phyloP scores from a whole-genome alignment of 2,329 filamentous ascomycete species.

The Fusarium torreyae region DNA sequence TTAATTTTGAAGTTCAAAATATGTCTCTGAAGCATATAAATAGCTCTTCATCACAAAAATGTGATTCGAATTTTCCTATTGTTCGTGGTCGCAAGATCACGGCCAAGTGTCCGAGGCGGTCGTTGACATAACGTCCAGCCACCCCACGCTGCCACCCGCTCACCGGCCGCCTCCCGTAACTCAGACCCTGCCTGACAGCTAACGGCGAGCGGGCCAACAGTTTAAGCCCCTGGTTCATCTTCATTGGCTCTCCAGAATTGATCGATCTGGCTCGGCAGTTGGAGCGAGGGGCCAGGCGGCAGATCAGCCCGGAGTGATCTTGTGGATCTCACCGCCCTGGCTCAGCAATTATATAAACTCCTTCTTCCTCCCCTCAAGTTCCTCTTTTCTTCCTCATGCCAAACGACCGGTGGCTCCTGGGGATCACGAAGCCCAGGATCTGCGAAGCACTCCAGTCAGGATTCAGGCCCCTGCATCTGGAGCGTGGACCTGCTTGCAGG shows the following conservation, averaged over 20 bases:
- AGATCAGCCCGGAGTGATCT: conserved; percentile 34
- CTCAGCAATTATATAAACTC: conserved; percentile 5
- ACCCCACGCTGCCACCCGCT: conserved; percentile 10
- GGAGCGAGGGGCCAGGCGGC: conserved; percentile 7
- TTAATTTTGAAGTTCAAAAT: conserved; percentile 6
- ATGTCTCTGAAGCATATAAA: conserved; percentile 14
- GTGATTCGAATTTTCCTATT: conserved; percentile 1
- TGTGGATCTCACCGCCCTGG: conserved; percentile 19
- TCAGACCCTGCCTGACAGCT: conserved; percentile 15
- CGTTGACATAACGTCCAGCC: conserved; percentile 16
- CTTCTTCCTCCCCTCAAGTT: background rate
- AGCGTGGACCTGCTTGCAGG: conserved; percentile 7
- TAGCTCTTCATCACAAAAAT: background rate
- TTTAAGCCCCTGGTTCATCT: background rate
- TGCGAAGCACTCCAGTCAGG: conserved; percentile 20
- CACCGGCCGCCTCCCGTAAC: conserved; percentile 1
- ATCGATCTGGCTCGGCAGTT: conserved; percentile 4
- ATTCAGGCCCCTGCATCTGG: background rate
- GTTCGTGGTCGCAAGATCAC: conserved; percentile 23
- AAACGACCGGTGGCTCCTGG: conserved; percentile 23
- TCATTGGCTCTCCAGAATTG: conserved; percentile 1
- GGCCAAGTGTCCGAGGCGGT: conserved; percentile 17
- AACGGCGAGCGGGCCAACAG: background rate
- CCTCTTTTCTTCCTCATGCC: conserved; percentile 8
- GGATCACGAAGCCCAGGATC: conserved; percentile 28